phyloP scores from a whole-genome alignment of 768 basidiomycete genomes.

The Paxillus ammoniavirescens region DNA sequence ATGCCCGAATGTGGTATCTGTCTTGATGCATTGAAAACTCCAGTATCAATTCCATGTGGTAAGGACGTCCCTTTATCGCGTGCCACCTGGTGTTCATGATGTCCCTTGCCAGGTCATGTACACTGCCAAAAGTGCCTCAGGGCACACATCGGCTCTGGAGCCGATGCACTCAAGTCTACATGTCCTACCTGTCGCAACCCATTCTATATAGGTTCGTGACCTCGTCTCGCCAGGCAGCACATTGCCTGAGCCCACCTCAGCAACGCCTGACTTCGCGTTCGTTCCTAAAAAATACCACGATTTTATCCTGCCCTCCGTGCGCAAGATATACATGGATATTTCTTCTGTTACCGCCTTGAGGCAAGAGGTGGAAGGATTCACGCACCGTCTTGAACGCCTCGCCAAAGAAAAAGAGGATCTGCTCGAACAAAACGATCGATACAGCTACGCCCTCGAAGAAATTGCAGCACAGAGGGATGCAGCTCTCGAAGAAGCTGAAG shows the following conservation, averaged over 20 bases:
- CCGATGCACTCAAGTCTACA: constrained; percentile 39
- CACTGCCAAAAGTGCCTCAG: constrained; percentile 62
- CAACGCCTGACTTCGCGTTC: constrained; percentile 45
- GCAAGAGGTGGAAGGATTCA: constrained; percentile 36
- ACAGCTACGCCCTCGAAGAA: constrained; percentile 33
- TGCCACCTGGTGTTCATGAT: constrained; percentile 8
- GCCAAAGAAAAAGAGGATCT: constrained; percentile 43
- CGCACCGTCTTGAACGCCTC: constrained; percentile 38
- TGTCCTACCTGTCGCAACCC: constrained; percentile 59
- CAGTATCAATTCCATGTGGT: constrained; percentile 68
- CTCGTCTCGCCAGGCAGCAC: not conserved
- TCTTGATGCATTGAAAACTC: constrained; percentile 50
- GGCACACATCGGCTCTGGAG: constrained; percentile 27
- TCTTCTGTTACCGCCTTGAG: constrained; percentile 22
- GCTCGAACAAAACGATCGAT: constrained; percentile 41
- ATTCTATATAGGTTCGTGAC: constrained; percentile 53
- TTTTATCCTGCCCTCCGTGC: constrained; percentile 56
- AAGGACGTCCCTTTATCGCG: constrained; percentile 16
- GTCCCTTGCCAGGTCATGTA: constrained; percentile 51
- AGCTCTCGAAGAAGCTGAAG: constrained; percentile 29
- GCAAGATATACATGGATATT: constrained; percentile 52
- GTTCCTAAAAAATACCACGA: constrained; percentile 60
- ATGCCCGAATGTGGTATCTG: constrained; percentile 64
- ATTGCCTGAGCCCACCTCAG: constrained; percentile 25
- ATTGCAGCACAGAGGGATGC: constrained; percentile 32